Percentiles rank a stretch among this genome's conserved stretches.
Evolutionary conservation across 2,329 filamentous ascomycete species (phyloP).

Genomic region (Diaporthe ilicicola): DNA sequence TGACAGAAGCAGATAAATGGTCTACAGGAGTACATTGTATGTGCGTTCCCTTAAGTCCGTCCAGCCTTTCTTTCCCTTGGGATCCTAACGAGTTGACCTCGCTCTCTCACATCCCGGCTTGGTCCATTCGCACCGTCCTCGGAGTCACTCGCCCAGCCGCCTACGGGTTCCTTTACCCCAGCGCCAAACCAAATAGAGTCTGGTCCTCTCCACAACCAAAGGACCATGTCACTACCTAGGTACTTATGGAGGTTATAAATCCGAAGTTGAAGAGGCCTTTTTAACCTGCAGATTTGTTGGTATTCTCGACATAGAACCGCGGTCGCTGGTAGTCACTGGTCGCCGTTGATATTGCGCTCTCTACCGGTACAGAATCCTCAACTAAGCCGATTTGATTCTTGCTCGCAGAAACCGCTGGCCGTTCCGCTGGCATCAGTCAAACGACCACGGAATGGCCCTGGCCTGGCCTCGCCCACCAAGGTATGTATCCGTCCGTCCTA

Average conservation of each 20-base stretch:
- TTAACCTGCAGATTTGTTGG: background rate
- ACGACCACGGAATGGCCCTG: background rate
- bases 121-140: conserved; percentile 14
- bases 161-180: conserved; percentile 8
- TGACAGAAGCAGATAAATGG: background rate
- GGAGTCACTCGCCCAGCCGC: background rate
- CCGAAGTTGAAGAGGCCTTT: too few species aligned
- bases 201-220: conserved; percentile 8
- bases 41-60: background rate
- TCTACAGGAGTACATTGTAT: conserved; percentile 1
- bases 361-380: too few species aligned
- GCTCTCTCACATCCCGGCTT: background rate
- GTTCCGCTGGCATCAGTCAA: background rate
- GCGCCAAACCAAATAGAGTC: conserved; percentile 5
- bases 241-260: too few species aligned
- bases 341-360: too few species aligned
- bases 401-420: too few species aligned
- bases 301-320: background rate
- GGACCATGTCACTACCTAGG: background rate
- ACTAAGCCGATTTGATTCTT: too few species aligned
- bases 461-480: background rate
- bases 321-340: too few species aligned
- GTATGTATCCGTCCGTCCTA: conserved; percentile 4
- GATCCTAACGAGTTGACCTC: background rate
- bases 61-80: background rate